A percentile compares a stretch with the other conserved stretches of the same genome.
These are phyloP conservation scores for Xerocomellus amylosporus DNA, from an alignment of 768 basidiomycete genomes.

Conservation along the genomic window DNA sequence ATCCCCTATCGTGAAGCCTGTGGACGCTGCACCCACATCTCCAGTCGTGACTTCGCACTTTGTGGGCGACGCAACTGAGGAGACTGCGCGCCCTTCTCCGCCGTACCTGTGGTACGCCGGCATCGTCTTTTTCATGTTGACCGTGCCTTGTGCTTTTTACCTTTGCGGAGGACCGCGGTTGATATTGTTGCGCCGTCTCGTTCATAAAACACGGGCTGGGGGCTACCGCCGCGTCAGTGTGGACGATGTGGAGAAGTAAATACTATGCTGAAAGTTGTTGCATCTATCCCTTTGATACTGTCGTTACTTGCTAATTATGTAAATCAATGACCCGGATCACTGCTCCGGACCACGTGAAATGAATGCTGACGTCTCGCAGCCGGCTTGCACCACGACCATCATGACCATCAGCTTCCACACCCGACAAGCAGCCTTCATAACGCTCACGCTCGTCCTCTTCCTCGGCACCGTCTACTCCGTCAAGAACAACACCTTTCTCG, in stretches of 20 bases:
- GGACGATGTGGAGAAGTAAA: conserved; percentile 51
- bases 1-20: conserved; percentile 1
- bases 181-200: conserved; percentile 36
- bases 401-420: conserved; percentile 22
- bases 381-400: background rate
- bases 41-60: background rate
- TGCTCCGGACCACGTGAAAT: background rate
- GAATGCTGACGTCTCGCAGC: background rate
- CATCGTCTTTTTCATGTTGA: conserved; percentile 40
- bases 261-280: background rate
- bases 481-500: conserved; percentile 64
- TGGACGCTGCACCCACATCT: background rate
- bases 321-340: too few relatives aligned
- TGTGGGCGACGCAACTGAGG: conserved; percentile 1
- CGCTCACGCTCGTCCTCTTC: conserved; percentile 47
- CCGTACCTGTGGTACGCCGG: conserved; percentile 20
- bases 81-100: background rate
- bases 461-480: conserved; percentile 68
- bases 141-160: conserved; percentile 43
- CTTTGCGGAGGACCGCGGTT: conserved; percentile 43
- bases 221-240: conserved; percentile 46
- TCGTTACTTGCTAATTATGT: too few relatives aligned
- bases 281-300: too few relatives aligned
- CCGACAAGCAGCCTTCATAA: conserved; percentile 36
- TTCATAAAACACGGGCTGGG: conserved; percentile 35